Evolutionary conservation across 2,329 filamentous ascomycete species (phyloP).

Genomic region (Xylaria sp.): DNA sequence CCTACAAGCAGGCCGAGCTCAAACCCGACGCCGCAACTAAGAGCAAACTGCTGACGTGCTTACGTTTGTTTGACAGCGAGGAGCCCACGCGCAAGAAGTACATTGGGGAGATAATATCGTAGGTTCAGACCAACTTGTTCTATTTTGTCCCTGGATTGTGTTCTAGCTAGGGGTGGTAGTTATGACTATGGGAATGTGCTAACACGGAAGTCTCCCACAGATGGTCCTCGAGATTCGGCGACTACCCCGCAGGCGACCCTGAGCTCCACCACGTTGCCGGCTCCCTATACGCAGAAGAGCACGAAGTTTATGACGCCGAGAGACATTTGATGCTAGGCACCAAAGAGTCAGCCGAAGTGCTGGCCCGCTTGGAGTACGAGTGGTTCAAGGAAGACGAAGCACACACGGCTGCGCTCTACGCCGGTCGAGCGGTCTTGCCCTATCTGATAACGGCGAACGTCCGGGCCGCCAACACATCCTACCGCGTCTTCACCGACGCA

Average conservation of each 20-base stretch:
- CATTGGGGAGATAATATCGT: conserved; percentile 82
- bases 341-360: conserved; percentile 80
- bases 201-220: conserved; percentile 43
- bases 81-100: conserved; percentile 95
- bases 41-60: conserved; percentile 75
- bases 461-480: conserved; percentile 82
- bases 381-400: conserved; percentile 93
- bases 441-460: conserved; percentile 92
- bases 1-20: conserved; percentile 86
- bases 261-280: conserved; percentile 94
- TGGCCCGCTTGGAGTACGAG: conserved; percentile 84
- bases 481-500: conserved; percentile 74
- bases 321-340: conserved; percentile 87
- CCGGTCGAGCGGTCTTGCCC: conserved; percentile 83
- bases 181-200: conserved; percentile 15
- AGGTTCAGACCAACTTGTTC: conserved; percentile 39
- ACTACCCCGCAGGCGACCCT: conserved; percentile 88
- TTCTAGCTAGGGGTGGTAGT: background rate
- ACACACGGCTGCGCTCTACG: conserved; percentile 85
- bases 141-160: background rate
- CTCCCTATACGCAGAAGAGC: conserved; percentile 87
- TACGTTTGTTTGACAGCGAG: conserved; percentile 78
- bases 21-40: conserved; percentile 76
- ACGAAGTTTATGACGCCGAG: conserved; percentile 92
- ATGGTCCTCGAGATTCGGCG: conserved; percentile 86